Evolutionary conservation across 306 rosid species (phyloP).

Genomic region (Coriaria nepalensis): DNA sequence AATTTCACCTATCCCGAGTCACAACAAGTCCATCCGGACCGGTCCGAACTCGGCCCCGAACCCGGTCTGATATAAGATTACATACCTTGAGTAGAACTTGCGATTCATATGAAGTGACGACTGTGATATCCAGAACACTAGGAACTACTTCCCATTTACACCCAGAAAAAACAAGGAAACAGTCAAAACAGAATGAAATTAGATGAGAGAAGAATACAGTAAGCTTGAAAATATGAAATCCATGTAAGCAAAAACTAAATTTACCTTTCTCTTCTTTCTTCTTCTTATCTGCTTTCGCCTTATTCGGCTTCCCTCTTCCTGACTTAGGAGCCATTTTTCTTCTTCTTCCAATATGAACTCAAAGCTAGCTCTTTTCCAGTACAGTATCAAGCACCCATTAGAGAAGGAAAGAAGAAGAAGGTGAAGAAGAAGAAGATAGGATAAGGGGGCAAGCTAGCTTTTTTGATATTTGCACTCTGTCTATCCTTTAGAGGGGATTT

Average conservation of each 20-base stretch:
- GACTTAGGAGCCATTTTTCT: slow-evolving; percentile 74
- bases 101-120: slow-evolving; percentile 53
- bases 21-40: too few relatives aligned
- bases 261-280: slow-evolving; percentile 90
- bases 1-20: too few relatives aligned
- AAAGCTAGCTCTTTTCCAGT: not conserved
- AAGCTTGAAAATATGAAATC: not conserved
- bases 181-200: not conserved
- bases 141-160: slow-evolving; percentile 40
- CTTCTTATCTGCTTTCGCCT: slow-evolving; percentile 76
- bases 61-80: not conserved
- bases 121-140: slow-evolving; percentile 60
- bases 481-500: slow-evolving; percentile 32
- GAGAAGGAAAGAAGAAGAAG: not conserved
- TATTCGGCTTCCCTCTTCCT: slow-evolving; percentile 63
- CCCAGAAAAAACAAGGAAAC: not conserved
- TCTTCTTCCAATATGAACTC: not conserved
- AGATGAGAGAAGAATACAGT: not conserved
- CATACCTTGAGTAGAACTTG: slow-evolving; percentile 66
- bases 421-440: slow-evolving; percentile 49
- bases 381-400: slow-evolving; percentile 11
- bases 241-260: not conserved
- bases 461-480: slow-evolving; percentile 13
- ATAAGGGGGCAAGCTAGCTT: slow-evolving; percentile 30
- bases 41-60: too few relatives aligned